phyloP scores from a whole-genome alignment of 1,284 basidiomycete species.

The Tetrapyrgos nigripes region DNA sequence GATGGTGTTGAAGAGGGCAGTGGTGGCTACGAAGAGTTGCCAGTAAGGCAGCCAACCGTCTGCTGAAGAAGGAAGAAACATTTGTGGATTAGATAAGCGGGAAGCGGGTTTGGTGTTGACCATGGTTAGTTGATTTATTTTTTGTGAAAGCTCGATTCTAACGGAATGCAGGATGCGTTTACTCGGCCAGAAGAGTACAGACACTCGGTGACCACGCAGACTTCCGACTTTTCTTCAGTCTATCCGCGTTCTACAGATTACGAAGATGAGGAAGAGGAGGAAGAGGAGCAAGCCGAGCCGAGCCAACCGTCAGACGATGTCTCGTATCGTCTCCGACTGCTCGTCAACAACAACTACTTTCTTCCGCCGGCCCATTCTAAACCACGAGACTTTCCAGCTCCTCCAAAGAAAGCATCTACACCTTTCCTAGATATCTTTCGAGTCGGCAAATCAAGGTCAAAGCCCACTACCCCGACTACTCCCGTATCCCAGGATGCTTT shows the following conservation, averaged over 20 bases:
- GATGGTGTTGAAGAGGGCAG: constrained; percentile 83
- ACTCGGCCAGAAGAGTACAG: constrained; percentile 35
- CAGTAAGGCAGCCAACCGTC: constrained; percentile 83
- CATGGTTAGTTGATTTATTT: background rate
- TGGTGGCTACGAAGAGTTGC: constrained; percentile 80
- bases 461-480: constrained; percentile 60
- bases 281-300: too few species aligned
- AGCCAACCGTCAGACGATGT: constrained; percentile 86
- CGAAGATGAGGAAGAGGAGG: too few species aligned
- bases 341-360: constrained; percentile 85
- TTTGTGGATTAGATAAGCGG: constrained; percentile 33
- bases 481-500: constrained; percentile 42
- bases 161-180: constrained; percentile 38
- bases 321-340: constrained; percentile 77
- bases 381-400: constrained; percentile 65
- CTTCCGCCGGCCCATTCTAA: constrained; percentile 84
- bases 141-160: background rate
- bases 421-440: constrained; percentile 76
- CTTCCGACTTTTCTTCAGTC: constrained; percentile 62
- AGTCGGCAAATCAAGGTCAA: constrained; percentile 67
- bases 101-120: background rate
- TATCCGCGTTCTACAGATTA: constrained; percentile 73
- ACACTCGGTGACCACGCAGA: constrained; percentile 57
- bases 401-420: constrained; percentile 44
- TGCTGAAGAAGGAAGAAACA: constrained; percentile 67